These are phyloP conservation scores for Candida ulmi DNA, from an alignment of 805 yeast genomes.

Conservation along the genomic window DNA sequence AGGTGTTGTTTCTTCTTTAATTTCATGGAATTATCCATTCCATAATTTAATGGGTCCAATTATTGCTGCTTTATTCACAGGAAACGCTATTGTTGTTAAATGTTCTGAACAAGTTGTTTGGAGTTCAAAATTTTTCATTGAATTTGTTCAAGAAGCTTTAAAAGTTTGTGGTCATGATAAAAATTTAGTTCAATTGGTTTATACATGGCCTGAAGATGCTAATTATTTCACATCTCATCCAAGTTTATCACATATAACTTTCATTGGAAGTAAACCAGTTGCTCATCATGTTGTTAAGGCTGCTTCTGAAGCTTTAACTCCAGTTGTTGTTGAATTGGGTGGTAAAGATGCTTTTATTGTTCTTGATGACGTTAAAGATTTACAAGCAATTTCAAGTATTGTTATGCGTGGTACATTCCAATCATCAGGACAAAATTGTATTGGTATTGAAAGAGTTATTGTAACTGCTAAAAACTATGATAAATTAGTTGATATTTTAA, in stretches of 20 bases:
- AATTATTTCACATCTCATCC: conserved; percentile 82
- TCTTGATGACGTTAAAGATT: conserved; percentile 68
- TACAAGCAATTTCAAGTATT: conserved; percentile 61
- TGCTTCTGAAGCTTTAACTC: conserved; percentile 84
- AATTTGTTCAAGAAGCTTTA: conserved; percentile 66
- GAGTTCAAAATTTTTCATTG: conserved; percentile 80
- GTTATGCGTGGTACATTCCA: conserved; percentile 95
- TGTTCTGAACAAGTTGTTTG: conserved; percentile 96
- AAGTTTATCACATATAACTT: conserved; percentile 81
- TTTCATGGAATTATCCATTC: conserved; percentile 97
- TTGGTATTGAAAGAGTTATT: conserved; percentile 92
- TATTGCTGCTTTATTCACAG: conserved; percentile 82
- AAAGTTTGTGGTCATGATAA: conserved; percentile 72
- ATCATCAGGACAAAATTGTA: conserved; percentile 96
- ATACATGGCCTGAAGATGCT: conserved; percentile 87
- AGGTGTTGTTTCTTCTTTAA: conserved; percentile 80
- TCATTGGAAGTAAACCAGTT: conserved; percentile 93
- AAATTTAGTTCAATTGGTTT: conserved; percentile 79
- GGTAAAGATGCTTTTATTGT: conserved; percentile 93
- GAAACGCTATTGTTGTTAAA: conserved; percentile 86
- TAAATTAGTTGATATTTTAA: conserved; percentile 48
- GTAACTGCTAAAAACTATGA: conserved; percentile 70
- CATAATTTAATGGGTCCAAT: conserved; percentile 93
- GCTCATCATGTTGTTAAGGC: conserved; percentile 82
- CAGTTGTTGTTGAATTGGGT: conserved; percentile 93